Evolutionary conservation across 306 rosid species (phyloP).

Genomic region (Corylus avellana): DNA sequence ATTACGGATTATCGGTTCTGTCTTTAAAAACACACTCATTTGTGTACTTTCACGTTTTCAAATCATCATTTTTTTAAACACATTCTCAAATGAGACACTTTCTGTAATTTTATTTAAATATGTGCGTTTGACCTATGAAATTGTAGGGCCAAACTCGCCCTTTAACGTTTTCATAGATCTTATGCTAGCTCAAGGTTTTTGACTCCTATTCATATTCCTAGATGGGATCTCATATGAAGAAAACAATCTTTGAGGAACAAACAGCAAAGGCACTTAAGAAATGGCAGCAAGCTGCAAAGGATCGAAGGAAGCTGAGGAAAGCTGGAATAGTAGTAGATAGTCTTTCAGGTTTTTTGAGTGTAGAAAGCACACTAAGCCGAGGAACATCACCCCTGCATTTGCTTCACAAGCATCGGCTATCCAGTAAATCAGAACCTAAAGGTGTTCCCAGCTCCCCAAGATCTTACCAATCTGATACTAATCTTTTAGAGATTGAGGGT

Average conservation of each 20-base stretch:
- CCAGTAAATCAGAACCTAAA: constrained; percentile 41
- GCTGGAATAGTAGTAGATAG: constrained; percentile 16
- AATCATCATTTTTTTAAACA: too few relatives aligned
- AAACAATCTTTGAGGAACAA: constrained; percentile 68
- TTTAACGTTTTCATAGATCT: too few relatives aligned
- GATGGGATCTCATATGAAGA: constrained; percentile 85
- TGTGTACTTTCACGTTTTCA: too few relatives aligned
- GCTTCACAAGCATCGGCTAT: constrained; percentile 53
- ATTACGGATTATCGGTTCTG: too few relatives aligned
- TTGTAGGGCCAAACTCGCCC: too few relatives aligned
- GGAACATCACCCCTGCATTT: constrained; percentile 57
- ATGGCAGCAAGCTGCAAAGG: constrained; percentile 61
- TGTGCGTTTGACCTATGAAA: too few relatives aligned
- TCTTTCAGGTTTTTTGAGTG: constrained; percentile 44
- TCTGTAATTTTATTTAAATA: too few relatives aligned
- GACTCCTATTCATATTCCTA: constrained; percentile 1
- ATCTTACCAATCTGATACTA: constrained; percentile 58
- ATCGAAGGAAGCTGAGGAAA: constrained; percentile 41
- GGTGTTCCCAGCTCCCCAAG: constrained; percentile 45
- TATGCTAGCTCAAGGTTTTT: background rate
- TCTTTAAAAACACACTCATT: too few relatives aligned
- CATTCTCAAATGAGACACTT: too few relatives aligned
- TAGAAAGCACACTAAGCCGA: constrained; percentile 61
- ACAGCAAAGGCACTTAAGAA: constrained; percentile 64
- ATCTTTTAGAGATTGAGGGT: constrained; percentile 42